These are phyloP conservation scores for Phytophthora constricta DNA, from an alignment of 352 stramenopile species.

Conservation along the genomic window DNA sequence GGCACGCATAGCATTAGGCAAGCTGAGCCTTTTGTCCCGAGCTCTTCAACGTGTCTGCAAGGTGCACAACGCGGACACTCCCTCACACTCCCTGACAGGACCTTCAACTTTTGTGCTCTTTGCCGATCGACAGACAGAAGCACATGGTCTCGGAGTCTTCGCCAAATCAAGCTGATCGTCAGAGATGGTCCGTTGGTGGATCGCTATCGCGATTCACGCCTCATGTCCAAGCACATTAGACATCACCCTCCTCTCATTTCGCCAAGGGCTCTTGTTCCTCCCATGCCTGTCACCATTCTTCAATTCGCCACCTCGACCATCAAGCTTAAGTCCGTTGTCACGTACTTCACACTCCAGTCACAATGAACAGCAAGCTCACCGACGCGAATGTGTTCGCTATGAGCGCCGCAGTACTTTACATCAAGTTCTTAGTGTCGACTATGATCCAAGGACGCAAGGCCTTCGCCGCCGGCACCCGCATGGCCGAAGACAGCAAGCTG, in stretches of 20 bases:
- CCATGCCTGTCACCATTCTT: background rate
- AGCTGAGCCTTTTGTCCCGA: background rate
- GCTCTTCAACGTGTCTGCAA: background rate
- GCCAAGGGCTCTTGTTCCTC: background rate
- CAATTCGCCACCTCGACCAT: background rate
- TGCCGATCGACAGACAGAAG: background rate
- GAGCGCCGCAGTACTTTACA: conserved; percentile 59
- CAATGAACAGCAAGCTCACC: conserved; percentile 16
- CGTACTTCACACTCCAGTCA: background rate
- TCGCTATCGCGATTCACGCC: background rate
- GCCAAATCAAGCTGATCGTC: background rate
- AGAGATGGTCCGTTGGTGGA: background rate
- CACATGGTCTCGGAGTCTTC: background rate
- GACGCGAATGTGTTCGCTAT: conserved; percentile 47
- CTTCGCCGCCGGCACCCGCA: conserved; percentile 54
- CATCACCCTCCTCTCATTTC: background rate
- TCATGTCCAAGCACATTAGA: background rate
- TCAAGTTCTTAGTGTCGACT: conserved; percentile 65
- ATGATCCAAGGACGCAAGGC: conserved; percentile 54
- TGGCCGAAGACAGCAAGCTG: conserved; percentile 54
- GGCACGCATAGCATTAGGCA: background rate
- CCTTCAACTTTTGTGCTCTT: background rate
- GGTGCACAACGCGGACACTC: background rate
- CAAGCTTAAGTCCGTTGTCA: background rate
- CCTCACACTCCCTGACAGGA: background rate